A percentile compares a stretch with the other conserved stretches of the same genome.
Evolutionary conservation across 2,329 filamentous ascomycete species (phyloP).

Genomic region (Pseudogymnoascus sp.): DNA sequence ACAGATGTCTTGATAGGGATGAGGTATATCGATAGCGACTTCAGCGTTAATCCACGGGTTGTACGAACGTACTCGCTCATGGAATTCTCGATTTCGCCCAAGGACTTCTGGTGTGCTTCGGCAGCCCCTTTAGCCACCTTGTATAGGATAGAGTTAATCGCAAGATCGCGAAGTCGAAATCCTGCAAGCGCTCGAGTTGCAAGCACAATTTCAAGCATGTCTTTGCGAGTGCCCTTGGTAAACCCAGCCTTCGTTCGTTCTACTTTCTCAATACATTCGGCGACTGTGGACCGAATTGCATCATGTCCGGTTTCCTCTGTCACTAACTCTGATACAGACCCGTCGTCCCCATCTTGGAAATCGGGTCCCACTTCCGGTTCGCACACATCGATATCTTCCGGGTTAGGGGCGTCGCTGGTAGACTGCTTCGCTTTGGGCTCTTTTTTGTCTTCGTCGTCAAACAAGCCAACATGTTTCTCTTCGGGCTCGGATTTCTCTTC

Average conservation of each 20-base stretch:
- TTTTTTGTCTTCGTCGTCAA: conserved; percentile 17
- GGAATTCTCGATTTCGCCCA: not conserved
- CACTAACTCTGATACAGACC: not conserved
- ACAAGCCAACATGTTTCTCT: conserved; percentile 17
- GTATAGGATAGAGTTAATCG: not conserved
- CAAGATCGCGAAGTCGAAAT: not conserved
- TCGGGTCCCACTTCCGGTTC: conserved; percentile 19
- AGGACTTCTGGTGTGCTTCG: not conserved
- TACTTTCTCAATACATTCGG: not conserved
- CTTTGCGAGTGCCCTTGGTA: not conserved
- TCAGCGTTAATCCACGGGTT: conserved; percentile 50
- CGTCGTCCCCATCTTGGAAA: not conserved
- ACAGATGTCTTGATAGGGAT: conserved; percentile 53
- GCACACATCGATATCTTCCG: conserved; percentile 29
- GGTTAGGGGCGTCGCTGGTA: conserved; percentile 20
- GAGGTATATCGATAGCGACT: conserved; percentile 47
- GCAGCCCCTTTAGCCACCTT: not conserved
- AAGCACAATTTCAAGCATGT: not conserved
- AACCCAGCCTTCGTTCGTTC: not conserved
- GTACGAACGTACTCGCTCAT: conserved; percentile 47
- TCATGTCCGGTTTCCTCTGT: not conserved
- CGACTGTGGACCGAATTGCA: not conserved
- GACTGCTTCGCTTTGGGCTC: not conserved
- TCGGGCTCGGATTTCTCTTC: conserved; percentile 15
- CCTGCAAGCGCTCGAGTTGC: not conserved